These are phyloP conservation scores for Thelonectria blattea DNA, from an alignment of 2,329 filamentous ascomycete species.

Conservation along the genomic window DNA sequence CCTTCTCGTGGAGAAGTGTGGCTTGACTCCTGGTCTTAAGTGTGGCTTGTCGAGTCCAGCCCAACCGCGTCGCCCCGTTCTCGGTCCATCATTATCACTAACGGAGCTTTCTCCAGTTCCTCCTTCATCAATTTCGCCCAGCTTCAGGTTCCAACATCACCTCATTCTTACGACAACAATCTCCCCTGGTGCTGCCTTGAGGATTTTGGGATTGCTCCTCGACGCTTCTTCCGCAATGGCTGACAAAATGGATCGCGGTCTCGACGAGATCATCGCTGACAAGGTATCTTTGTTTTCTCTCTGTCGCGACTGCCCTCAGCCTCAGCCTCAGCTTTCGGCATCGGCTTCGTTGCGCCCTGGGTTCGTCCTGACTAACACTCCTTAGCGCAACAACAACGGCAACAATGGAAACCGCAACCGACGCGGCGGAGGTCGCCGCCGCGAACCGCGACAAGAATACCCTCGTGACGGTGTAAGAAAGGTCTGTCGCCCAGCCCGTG, in stretches of 20 bases:
- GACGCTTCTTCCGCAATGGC: slow-evolving; percentile 39
- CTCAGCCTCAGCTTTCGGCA: background rate
- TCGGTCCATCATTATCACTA: background rate
- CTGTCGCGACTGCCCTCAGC: background rate
- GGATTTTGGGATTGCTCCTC: slow-evolving; percentile 1
- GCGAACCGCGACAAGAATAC: slow-evolving; percentile 52
- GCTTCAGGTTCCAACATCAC: slow-evolving; percentile 1
- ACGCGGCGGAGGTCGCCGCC: slow-evolving; percentile 44
- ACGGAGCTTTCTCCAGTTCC: slow-evolving; percentile 13
- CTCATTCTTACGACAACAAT: background rate
- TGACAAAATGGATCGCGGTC: slow-evolving; percentile 59
- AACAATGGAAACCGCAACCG: slow-evolving; percentile 46
- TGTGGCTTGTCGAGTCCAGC: slow-evolving; percentile 14
- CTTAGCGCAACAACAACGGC: slow-evolving; percentile 38
- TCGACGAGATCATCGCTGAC: slow-evolving; percentile 63
- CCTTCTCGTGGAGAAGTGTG: background rate
- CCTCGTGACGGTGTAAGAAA: slow-evolving; percentile 90
- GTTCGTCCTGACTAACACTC: slow-evolving; percentile 30
- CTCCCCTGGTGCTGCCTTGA: background rate
- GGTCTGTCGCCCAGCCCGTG: slow-evolving; percentile 55
- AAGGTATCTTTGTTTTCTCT: slow-evolving; percentile 43
- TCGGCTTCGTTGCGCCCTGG: slow-evolving; percentile 18
- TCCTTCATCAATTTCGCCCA: background rate
- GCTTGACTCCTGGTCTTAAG: slow-evolving; percentile 6
- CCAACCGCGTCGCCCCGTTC: slow-evolving; percentile 19